Evolutionary conservation across 345 rosid genomes (phyloP), one percentile per base, ranked within the genome.

Genomic region (Syzygium grande): DNA sequence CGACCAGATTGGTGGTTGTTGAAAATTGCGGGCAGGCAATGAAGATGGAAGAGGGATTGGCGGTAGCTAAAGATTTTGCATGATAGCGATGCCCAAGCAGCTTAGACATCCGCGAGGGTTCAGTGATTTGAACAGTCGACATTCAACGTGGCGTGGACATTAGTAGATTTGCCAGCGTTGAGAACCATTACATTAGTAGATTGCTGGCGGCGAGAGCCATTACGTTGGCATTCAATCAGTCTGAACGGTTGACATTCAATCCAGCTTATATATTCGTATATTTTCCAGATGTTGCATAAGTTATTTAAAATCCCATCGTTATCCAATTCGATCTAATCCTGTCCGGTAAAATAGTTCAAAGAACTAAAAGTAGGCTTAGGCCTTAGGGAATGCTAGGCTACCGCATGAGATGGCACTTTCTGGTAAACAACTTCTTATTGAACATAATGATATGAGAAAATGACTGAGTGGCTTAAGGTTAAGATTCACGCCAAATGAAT

Each of bases 281-380:
- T 0, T 61, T 61, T 61, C 10, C 2, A n/a, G 13, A 61, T 14
- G 17, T 61, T 61, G 1, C 6, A 13, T 61, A 61, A 61, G 34
- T 12, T 61, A n/a, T 61, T 61, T 3, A 13, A 61, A 61, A 61
- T 61, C 68, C 14, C 29, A 6, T 3, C 0, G 0, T n/a, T 2
- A 13, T 61, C 73, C 34, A 3, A n/a, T 61, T 8, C 1, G 29
- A 61, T 9, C 17, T 27, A 11, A n/a, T 27, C 17, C 1, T 61
- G 0, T 61, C 68, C 5, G 14, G n/a, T 61, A n/a, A 61, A 61
- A 61, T 13, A 61, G n/a, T n/a, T n/a, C n/a, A n/a, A n/a, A n/a
- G n/a, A n/a, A n/a, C n/a, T n/a, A n/a, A n/a, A n/a, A n/a, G n/a
- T n/a, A n/a, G n/a, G n/a, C n/a, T n/a, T n/a, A n/a, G n/a, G n/a